Evolutionary conservation across 2,329 filamentous ascomycete species (phyloP), one percentile per base, ranked within the genome.

Genomic region (Arthrobotrys musiformis): DNA sequence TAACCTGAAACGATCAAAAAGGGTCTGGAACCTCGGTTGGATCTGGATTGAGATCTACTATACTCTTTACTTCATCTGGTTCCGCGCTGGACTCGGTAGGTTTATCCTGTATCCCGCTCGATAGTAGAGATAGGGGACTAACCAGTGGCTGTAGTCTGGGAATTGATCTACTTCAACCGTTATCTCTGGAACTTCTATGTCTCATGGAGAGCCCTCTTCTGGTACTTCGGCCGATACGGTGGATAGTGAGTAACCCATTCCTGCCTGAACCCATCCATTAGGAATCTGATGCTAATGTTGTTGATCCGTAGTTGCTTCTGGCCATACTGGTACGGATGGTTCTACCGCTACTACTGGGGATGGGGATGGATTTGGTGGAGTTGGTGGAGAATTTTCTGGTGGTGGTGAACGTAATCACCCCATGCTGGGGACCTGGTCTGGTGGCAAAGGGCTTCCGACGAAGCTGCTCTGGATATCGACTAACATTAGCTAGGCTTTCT

Each of bases 41-140:
- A 76, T 76, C 37, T 76, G 72, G 72, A 60, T 76, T 28, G 72
- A 76, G n/a, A 69, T 76, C 35, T 76, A 76, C 40, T 76, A 76
- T 28, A 63, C 63, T 5, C 64, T 76, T 30, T 76, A 67, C 56
- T 76, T 69, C 48, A 76, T 76, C 30, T 76, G 72, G 72, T 66
- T 60, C 40, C 72, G 72, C n/a, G 72, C 72, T 13, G 72, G 72
- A 35, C 33, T 76, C 7, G 17, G 72, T 76, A 64, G 42, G 72
- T 28, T 6, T 58, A 11, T 22, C 42, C 4, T 26, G n/a, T 42
- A 17, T 11, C 15, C 48, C 19, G n/a, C 37, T 50, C 2, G 30
- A 22, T 22, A 17, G 33, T 2, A n/a, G 2, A 19, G 5, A 56
- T 6, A 19, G n/a, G n/a, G n/a, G 5, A 9, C 54, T 58, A 5